phyloP scores from a whole-genome alignment of 805 yeast genomes.

The Pichia eremophila region DNA sequence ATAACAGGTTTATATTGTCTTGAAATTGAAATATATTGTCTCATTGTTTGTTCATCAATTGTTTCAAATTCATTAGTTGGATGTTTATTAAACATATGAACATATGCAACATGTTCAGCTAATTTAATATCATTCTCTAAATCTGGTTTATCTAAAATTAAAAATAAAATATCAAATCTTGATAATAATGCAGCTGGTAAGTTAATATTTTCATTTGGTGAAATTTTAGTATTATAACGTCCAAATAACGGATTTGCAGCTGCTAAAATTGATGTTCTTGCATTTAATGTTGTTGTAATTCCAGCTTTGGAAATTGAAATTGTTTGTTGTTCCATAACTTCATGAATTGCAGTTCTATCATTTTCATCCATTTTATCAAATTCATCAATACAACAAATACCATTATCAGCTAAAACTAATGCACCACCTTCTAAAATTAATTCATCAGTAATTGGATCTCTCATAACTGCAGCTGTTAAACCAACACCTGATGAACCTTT shows the following conservation, averaged over 20 bases:
- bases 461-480: slow-evolving; percentile 96
- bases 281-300: slow-evolving; percentile 89
- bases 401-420: slow-evolving; percentile 90
- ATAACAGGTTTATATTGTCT: slow-evolving; percentile 78
- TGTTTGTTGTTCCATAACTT: slow-evolving; percentile 99
- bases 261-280: slow-evolving; percentile 89
- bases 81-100: slow-evolving; percentile 86
- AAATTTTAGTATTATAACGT: slow-evolving; percentile 78
- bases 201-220: slow-evolving; percentile 92
- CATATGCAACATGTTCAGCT: slow-evolving; percentile 91
- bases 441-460: slow-evolving; percentile 98
- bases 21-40: slow-evolving; percentile 84
- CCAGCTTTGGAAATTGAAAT: slow-evolving; percentile 97
- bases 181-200: slow-evolving; percentile 93
- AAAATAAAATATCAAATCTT: slow-evolving; percentile 83
- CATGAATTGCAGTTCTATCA: slow-evolving; percentile 96
- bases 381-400: slow-evolving; percentile 97
- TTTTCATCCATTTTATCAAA: slow-evolving; percentile 97
- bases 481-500: slow-evolving; percentile 99
- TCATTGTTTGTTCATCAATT: slow-evolving; percentile 65
- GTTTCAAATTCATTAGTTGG: slow-evolving; percentile 74
- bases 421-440: slow-evolving; percentile 99
- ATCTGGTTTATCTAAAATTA: slow-evolving; percentile 77
- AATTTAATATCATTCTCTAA: slow-evolving; percentile 73
- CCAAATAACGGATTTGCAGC: slow-evolving; percentile 99